Evolutionary conservation across 495 filamentous ascomycete species (phyloP).

Genomic region (Lophiotrema nucula): DNA sequence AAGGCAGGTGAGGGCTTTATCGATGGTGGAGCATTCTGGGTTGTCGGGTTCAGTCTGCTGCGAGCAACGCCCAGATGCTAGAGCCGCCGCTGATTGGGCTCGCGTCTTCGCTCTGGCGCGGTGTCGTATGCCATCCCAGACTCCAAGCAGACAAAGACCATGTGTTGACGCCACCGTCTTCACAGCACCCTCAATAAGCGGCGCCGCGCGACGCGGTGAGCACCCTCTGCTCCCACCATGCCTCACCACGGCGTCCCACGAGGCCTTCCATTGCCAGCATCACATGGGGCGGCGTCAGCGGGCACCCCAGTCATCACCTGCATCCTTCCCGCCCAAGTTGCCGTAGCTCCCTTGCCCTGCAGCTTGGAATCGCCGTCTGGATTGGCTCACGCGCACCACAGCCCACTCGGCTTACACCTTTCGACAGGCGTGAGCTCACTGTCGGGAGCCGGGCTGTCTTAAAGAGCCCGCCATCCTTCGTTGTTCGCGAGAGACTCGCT

Average conservation of each 20-base stretch:
- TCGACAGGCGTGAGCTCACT: slow-evolving; percentile 2
- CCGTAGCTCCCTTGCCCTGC: slow-evolving; percentile 8
- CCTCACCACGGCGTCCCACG: neutral
- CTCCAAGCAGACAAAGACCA: slow-evolving; percentile 18
- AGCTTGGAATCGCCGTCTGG: neutral
- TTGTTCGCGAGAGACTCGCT: no score
- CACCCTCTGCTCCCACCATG: neutral
- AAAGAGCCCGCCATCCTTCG: neutral
- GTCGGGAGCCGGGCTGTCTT: neutral
- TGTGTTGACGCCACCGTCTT: slow-evolving; percentile 6
- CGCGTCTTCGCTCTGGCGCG: no score
- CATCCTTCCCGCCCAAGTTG: neutral
- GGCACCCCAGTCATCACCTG: neutral
- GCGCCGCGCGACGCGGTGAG: slow-evolving; percentile 14
- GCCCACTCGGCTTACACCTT: neutral
- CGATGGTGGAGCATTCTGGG: no score
- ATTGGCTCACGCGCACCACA: neutral
- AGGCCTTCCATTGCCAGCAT: slow-evolving; percentile 7
- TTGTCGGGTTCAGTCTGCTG: no score
- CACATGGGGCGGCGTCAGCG: slow-evolving; percentile 10
- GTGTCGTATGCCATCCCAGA: no score
- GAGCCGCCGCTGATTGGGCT: no score
- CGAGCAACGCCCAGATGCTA: no score
- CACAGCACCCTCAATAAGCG: slow-evolving; percentile 1
- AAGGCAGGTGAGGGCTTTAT: no score